Evolutionary conservation across 164 flowering plant species (phyloP).

Genomic region (Piper longum): DNA sequence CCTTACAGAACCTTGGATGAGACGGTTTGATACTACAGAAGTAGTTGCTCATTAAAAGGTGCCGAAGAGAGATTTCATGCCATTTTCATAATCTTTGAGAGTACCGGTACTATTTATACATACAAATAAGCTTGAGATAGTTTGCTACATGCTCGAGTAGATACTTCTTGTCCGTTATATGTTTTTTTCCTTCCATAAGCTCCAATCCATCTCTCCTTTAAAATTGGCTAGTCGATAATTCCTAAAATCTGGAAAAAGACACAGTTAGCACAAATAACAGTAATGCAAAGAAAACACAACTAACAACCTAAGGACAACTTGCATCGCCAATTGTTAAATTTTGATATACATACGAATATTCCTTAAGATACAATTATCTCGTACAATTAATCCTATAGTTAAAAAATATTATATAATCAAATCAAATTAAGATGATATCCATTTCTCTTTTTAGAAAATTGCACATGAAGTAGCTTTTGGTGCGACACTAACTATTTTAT

Average conservation of each 20-base stretch:
- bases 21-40: background rate
- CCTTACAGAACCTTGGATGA: background rate
- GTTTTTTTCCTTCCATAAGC: constrained; percentile 64
- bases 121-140: constrained; percentile 87
- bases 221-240: constrained; percentile 82
- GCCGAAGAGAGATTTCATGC: background rate
- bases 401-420: no score
- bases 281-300: background rate
- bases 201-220: constrained; percentile 94
- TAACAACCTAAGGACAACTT: background rate
- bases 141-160: constrained; percentile 59
- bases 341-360: no score
- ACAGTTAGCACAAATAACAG: background rate
- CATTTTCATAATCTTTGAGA: background rate
- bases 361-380: no score
- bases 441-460: no score
- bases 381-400: no score
- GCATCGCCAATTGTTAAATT: background rate
- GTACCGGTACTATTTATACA: constrained; percentile 6
- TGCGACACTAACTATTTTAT: background rate
- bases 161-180: constrained; percentile 66
- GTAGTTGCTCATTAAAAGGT: background rate
- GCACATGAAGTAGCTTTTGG: background rate
- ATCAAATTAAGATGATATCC: no score
- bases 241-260: constrained; percentile 62